Conservation (phyloP, 2,329 filamentous ascomycete species). For the Talaromyces sp. region DNA sequence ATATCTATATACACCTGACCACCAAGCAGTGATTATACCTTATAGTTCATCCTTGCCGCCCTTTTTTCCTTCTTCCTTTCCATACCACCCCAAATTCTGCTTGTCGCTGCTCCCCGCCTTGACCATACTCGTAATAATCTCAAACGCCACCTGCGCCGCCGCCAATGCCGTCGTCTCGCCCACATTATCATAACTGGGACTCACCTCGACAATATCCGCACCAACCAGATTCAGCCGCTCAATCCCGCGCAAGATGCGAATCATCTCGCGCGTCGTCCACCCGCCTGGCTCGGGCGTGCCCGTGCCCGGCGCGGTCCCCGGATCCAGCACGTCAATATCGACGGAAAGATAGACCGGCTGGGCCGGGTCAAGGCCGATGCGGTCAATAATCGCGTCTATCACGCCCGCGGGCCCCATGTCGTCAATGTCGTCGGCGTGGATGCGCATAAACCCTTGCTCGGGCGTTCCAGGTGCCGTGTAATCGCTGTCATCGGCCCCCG, state of each 20-base stretch:
- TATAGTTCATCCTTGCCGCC: constrained; percentile 20
- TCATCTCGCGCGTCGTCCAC: constrained; percentile 85
- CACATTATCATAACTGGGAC: constrained; percentile 73
- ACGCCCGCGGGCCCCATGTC: constrained; percentile 69
- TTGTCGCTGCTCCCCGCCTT: constrained; percentile 36
- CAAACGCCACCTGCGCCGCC: constrained; percentile 77
- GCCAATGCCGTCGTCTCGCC: constrained; percentile 79
- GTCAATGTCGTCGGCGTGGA: constrained; percentile 82
- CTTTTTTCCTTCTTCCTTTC: constrained; percentile 22
- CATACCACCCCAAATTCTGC: constrained; percentile 38
- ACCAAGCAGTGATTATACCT: too few relatives aligned
- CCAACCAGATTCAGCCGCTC: constrained; percentile 81
- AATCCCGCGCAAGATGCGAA: constrained; percentile 73
- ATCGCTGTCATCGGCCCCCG: constrained; percentile 58
- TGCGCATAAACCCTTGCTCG: constrained; percentile 71
- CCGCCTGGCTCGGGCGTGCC: constrained; percentile 87
- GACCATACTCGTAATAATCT: constrained; percentile 66
- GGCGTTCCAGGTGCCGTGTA: constrained; percentile 62
- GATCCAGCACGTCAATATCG: constrained; percentile 77
- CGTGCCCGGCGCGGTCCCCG: constrained; percentile 65
- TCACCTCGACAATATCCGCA: constrained; percentile 85
- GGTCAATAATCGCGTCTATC: constrained; percentile 62
- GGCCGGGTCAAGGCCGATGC: constrained; percentile 60
- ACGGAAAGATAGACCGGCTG: constrained; percentile 76
- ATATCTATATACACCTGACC: neutral